Percentiles rank a stretch among this genome's conserved stretches.
phyloP scores from a whole-genome alignment of 176 grass and related monocot species.

The Puya raimondii region DNA sequence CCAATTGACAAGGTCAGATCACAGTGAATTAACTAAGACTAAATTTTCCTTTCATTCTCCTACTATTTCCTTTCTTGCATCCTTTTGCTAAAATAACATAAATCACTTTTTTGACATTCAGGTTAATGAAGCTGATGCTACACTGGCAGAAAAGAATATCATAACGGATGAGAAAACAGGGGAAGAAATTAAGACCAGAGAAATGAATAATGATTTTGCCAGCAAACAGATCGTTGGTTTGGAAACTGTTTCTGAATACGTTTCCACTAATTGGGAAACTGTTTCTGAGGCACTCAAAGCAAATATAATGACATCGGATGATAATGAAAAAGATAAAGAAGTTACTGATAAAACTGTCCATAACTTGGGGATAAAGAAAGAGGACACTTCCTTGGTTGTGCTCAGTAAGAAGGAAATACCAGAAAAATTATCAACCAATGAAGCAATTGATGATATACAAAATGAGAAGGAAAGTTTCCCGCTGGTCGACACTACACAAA shows the following conservation, averaged over 20 bases:
- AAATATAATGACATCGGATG: not conserved
- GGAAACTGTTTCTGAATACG: slow-evolving; percentile 23
- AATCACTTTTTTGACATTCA: slow-evolving; percentile 30
- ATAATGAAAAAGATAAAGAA: slow-evolving; percentile 23
- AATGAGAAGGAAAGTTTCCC: slow-evolving; percentile 5
- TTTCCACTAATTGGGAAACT: slow-evolving; percentile 21
- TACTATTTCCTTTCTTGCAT: slow-evolving; percentile 3
- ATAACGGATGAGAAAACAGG: slow-evolving; percentile 21
- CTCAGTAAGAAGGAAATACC: not conserved
- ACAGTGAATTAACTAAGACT: slow-evolving; percentile 16
- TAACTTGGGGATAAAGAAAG: too few species aligned
- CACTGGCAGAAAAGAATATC: slow-evolving; percentile 29
- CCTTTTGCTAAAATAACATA: slow-evolving; percentile 10
- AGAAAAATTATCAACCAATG: slow-evolving; percentile 15
- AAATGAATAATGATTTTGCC: slow-evolving; percentile 23
- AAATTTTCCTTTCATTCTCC: not conserved
- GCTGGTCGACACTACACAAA: not conserved
- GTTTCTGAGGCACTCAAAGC: not conserved
- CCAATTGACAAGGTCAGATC: slow-evolving; percentile 20
- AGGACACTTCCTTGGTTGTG: too few species aligned
- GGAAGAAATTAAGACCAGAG: slow-evolving; percentile 18
- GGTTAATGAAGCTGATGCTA: slow-evolving; percentile 25
- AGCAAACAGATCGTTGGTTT: slow-evolving; percentile 17
- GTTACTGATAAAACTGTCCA: not conserved
- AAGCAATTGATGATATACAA: slow-evolving; percentile 19